A percentile compares a stretch with the other conserved stretches of the same genome.
phyloP scores from a whole-genome alignment of 2,329 filamentous ascomycete species.

The Myriosclerotinia duriaeana region DNA sequence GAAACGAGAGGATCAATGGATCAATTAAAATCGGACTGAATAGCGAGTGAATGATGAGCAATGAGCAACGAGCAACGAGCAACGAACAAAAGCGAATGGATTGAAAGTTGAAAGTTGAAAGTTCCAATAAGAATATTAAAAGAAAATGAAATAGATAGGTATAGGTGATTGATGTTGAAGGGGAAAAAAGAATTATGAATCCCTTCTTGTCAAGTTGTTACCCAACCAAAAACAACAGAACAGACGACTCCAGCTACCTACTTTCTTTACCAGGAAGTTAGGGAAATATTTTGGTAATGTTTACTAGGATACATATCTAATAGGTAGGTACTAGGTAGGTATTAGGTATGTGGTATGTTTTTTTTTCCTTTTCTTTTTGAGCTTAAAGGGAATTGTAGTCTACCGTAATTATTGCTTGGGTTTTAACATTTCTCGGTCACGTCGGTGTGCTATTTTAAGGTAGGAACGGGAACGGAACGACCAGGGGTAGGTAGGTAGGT shows the following conservation, averaged over 20 bases:
- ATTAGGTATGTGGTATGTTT: too few relatives aligned
- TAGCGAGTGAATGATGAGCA: constrained; percentile 7
- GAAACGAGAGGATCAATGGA: too few relatives aligned
- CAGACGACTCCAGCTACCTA: too few relatives aligned
- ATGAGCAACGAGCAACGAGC: background rate
- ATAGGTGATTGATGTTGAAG: background rate
- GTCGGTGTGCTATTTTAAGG: constrained; percentile 8
- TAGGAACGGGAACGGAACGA: too few relatives aligned
- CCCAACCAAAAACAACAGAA: too few relatives aligned
- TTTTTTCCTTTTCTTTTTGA: background rate
- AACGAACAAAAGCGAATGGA: constrained; percentile 15
- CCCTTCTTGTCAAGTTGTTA: constrained; percentile 3
- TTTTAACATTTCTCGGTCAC: background rate
- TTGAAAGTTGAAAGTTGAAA: background rate
- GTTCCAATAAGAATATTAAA: background rate
- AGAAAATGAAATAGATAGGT: background rate
- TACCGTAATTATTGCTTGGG: constrained; percentile 4
- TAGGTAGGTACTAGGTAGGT: background rate
- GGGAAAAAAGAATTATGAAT: constrained; percentile 14
- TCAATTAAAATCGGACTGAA: background rate
- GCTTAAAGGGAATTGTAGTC: background rate
- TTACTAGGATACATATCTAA: background rate
- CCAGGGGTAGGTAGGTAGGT: too few relatives aligned
- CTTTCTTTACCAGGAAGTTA: background rate
- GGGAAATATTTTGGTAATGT: background rate